Percentiles rank a stretch among this genome's conserved stretches.
Evolutionary conservation across 257 asterid genomes (phyloP).

Genomic region (Plectranthus barbatus): DNA sequence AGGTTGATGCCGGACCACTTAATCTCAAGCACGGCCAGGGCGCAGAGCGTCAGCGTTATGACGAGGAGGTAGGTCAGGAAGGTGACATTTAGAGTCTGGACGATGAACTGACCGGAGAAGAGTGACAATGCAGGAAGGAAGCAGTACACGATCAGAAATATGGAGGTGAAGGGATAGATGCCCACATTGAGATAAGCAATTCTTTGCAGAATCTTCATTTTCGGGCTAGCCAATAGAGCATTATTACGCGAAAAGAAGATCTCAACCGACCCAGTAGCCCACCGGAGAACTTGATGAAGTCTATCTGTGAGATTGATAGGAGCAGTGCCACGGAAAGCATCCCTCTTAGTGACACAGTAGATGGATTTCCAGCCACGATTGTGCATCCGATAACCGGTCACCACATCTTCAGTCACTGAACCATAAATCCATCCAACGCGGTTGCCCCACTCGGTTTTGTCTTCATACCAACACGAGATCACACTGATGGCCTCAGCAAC

Average conservation of each 20-base stretch:
- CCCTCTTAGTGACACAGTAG: slow-evolving; percentile 76
- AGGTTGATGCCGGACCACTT: slow-evolving; percentile 72
- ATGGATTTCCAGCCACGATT: slow-evolving; percentile 84
- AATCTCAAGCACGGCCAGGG: slow-evolving; percentile 63
- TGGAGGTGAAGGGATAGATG: slow-evolving; percentile 73
- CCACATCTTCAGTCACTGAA: too few species aligned
- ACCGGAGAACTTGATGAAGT: slow-evolving; percentile 85
- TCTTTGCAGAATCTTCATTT: slow-evolving; percentile 64
- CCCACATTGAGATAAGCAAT: slow-evolving; percentile 80
- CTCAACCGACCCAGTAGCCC: too few species aligned
- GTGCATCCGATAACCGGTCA: slow-evolving; percentile 86
- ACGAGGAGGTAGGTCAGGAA: slow-evolving; percentile 63
- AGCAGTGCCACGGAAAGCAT: slow-evolving; percentile 88
- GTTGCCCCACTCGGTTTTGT: slow-evolving; percentile 90
- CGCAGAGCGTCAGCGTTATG: slow-evolving; percentile 58
- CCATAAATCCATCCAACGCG: slow-evolving; percentile 91
- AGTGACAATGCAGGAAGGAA: slow-evolving; percentile 82
- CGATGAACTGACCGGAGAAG: too few species aligned
- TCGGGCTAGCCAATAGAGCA: slow-evolving; percentile 63
- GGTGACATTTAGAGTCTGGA: slow-evolving; percentile 54
- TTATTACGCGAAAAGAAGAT: slow-evolving; percentile 84
- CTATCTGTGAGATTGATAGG: slow-evolving; percentile 80
- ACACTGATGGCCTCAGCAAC: slow-evolving; percentile 89
- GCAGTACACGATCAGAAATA: slow-evolving; percentile 76
- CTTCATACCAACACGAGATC: too few species aligned